These are phyloP conservation scores for Acanthamoeba triangularis DNA, from an alignment of 208 protist species.

Conservation along the genomic window DNA sequence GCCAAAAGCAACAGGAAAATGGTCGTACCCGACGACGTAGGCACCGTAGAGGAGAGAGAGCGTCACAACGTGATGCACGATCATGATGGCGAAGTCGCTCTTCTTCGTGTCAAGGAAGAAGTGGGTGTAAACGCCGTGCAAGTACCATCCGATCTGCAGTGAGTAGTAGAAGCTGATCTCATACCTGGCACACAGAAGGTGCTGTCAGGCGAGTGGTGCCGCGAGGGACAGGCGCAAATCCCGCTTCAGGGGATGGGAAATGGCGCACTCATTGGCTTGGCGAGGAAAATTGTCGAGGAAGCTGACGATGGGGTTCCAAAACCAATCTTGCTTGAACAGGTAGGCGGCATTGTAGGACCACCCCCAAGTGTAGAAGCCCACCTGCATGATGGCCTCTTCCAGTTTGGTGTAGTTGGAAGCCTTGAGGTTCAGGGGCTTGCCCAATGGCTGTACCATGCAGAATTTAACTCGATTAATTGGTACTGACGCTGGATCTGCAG, in stretches of 20 bases:
- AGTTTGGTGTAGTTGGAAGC: not conserved
- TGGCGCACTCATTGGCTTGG: conserved; percentile 3
- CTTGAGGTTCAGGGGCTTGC: conserved; percentile 25
- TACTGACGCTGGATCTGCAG: not conserved
- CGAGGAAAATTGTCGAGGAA: conserved; percentile 70
- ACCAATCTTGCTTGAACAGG: conserved; percentile 66
- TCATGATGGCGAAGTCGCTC: conserved; percentile 68
- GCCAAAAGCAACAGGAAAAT: not conserved
- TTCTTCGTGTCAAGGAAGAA: conserved; percentile 74
- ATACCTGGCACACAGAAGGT: not conserved
- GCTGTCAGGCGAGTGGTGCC: not conserved
- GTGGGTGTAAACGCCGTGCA: conserved; percentile 44
- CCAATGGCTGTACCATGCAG: not conserved
- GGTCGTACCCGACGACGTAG: conserved; percentile 2
- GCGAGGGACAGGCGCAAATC: not conserved
- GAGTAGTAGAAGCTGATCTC: conserved; percentile 69
- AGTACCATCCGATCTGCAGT: conserved; percentile 61
- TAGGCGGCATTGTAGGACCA: conserved; percentile 33
- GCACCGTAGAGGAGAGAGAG: conserved; percentile 43
- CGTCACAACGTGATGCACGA: conserved; percentile 63
- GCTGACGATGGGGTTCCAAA: conserved; percentile 22
- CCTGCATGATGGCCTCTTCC: conserved; percentile 28
- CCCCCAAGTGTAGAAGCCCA: conserved; percentile 7
- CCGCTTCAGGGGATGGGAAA: too few relatives aligned
- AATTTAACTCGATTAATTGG: not conserved